Evolutionary conservation across 2,329 filamentous ascomycete species (phyloP).

Genomic region (Colletotrichum liaoningense): DNA sequence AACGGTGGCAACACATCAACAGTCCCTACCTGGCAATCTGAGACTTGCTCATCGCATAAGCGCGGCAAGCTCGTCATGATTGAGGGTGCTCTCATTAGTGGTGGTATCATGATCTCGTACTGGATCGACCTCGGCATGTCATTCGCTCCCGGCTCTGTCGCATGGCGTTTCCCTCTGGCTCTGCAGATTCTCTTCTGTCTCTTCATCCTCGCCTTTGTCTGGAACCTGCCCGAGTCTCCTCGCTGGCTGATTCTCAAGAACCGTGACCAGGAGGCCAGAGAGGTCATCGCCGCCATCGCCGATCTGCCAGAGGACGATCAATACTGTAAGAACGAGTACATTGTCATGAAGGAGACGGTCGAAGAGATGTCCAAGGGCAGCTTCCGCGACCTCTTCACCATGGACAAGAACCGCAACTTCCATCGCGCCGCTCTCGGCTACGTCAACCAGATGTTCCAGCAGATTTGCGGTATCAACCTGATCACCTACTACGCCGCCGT

Average conservation of each 20-base stretch:
- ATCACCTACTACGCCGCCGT: slow-evolving; percentile 42
- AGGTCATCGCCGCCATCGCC: slow-evolving; percentile 54
- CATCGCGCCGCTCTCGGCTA: slow-evolving; percentile 67
- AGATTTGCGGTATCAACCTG: slow-evolving; percentile 47
- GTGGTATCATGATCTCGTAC: slow-evolving; percentile 68
- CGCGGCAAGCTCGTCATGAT: slow-evolving; percentile 72
- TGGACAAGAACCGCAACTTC: slow-evolving; percentile 65
- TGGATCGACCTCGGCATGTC: slow-evolving; percentile 71
- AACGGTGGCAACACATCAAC: slow-evolving; percentile 55
- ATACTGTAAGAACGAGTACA: slow-evolving; percentile 65
- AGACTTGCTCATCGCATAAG: slow-evolving; percentile 67
- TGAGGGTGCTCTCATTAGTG: slow-evolving; percentile 68
- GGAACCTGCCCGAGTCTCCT: slow-evolving; percentile 66
- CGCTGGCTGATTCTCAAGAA: slow-evolving; percentile 54
- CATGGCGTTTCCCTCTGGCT: slow-evolving; percentile 71
- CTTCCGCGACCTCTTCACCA: slow-evolving; percentile 69
- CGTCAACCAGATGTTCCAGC: slow-evolving; percentile 67
- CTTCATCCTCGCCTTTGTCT: slow-evolving; percentile 65
- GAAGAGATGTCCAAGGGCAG: slow-evolving; percentile 67
- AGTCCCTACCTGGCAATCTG: slow-evolving; percentile 71
- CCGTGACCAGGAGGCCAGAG: slow-evolving; percentile 55
- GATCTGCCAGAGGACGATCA: slow-evolving; percentile 58
- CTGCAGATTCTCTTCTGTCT: slow-evolving; percentile 70
- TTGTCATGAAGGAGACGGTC: slow-evolving; percentile 70
- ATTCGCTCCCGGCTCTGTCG: slow-evolving; percentile 60